A percentile compares a stretch with the other conserved stretches of the same genome.
phyloP scores from a whole-genome alignment of 768 basidiomycete genomes.

The Galerina marginata region DNA sequence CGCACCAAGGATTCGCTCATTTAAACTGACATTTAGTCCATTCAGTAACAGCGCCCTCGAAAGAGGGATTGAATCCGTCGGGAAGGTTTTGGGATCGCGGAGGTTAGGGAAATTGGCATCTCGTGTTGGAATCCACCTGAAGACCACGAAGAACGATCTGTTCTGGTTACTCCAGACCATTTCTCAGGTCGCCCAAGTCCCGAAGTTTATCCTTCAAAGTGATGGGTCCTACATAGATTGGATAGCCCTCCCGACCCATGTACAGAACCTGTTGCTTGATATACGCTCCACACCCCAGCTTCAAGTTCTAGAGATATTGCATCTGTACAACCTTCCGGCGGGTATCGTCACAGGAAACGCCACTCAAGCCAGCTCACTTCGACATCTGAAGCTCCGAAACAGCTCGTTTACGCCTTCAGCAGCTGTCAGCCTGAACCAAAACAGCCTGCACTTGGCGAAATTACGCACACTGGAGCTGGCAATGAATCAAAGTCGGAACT shows the following conservation, averaged over 20 bases:
- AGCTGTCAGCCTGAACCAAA: neutral
- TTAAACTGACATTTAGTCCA: too few relatives aligned
- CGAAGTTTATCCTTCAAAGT: neutral
- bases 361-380: neutral
- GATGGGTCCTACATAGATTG: neutral
- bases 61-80: too few relatives aligned
- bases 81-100: too few relatives aligned
- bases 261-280: neutral
- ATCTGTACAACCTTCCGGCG: neutral
- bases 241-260: neutral
- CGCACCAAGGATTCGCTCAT: too few relatives aligned
- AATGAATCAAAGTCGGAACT: too few relatives aligned
- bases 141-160: too few relatives aligned
- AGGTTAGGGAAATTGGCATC: too few relatives aligned
- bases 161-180: too few relatives aligned
- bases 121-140: too few relatives aligned
- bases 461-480: too few relatives aligned
- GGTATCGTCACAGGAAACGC: neutral
- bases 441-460: neutral
- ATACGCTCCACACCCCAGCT: neutral
- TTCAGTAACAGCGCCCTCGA: too few relatives aligned
- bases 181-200: neutral
- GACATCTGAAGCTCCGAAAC: neutral
- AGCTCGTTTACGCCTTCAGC: neutral
- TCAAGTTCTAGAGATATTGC: neutral